Conservation (phyloP, 441 rosid species). For the Pelargonium myrrhifolium region DNA sequence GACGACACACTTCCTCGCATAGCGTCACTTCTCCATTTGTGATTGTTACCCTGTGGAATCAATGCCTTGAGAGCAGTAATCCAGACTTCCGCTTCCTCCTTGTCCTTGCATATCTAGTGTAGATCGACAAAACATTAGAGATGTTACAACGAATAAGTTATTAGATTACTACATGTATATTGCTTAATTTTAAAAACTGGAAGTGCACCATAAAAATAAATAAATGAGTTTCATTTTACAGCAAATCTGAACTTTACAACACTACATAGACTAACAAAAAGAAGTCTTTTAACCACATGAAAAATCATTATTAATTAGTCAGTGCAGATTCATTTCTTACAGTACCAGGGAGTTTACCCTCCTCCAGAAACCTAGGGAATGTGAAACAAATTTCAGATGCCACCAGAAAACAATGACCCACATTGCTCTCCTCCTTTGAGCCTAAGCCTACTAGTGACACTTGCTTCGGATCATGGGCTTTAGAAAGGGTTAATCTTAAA, state of each 20-base stretch:
- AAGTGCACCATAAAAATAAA: background rate
- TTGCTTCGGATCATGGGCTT: background rate
- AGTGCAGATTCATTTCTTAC: background rate
- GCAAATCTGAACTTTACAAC: background rate
- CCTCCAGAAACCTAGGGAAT: background rate
- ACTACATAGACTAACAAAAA: background rate
- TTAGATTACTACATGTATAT: background rate
- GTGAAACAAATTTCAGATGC: slow-evolving; percentile 1
- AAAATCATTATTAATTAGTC: background rate
- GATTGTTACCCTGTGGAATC: slow-evolving; percentile 61
- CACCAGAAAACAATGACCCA: background rate
- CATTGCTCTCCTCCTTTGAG: background rate
- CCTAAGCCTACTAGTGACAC: background rate
- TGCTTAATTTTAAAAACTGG: slow-evolving; percentile 7
- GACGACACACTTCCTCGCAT: slow-evolving; percentile 82
- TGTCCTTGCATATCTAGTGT: slow-evolving; percentile 79
- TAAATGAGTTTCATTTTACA: background rate
- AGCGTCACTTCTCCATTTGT: slow-evolving; percentile 62
- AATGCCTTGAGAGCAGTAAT: slow-evolving; percentile 92
- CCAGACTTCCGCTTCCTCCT: slow-evolving; percentile 97
- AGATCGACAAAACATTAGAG: slow-evolving; percentile 13
- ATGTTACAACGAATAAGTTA: slow-evolving; percentile 12
- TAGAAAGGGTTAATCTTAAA: background rate
- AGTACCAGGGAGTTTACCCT: background rate
- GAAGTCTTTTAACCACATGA: background rate